Evolutionary conservation across 495 filamentous ascomycete genomes (phyloP).

Genomic region (Cairneyella variabilis): DNA sequence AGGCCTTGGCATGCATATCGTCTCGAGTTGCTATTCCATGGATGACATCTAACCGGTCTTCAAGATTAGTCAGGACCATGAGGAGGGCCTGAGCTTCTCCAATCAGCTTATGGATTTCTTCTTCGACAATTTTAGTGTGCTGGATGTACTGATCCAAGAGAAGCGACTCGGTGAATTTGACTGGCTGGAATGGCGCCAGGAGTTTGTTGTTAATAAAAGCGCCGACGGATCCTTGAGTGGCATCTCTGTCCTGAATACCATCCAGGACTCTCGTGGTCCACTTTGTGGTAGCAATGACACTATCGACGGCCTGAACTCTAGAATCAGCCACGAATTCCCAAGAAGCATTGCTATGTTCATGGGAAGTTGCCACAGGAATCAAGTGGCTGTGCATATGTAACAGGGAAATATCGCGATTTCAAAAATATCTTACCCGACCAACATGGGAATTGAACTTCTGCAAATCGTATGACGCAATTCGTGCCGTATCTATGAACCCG

Average conservation of each 20-base stretch:
- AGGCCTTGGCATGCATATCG: constrained; percentile 38
- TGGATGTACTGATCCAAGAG: constrained; percentile 60
- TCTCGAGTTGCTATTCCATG: constrained; percentile 55
- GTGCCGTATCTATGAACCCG: constrained; percentile 59
- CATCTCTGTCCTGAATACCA: constrained; percentile 36
- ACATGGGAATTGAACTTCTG: constrained; percentile 66
- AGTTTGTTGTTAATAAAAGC: constrained; percentile 38
- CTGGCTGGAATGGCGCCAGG: constrained; percentile 56
- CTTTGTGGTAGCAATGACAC: constrained; percentile 61
- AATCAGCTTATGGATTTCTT: constrained; percentile 59
- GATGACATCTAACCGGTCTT: constrained; percentile 60
- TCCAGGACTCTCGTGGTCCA: constrained; percentile 56
- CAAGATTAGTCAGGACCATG: constrained; percentile 52
- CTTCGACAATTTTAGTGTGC: constrained; percentile 60
- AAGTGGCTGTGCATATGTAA: not conserved
- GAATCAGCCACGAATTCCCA: no score
- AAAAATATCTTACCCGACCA: constrained; percentile 34
- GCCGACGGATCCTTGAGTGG: constrained; percentile 33
- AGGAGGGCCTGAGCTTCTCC: constrained; percentile 61
- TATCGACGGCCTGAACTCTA: constrained; percentile 57
- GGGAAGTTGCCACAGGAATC: no score
- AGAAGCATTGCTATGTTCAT: no score
- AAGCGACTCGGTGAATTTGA: constrained; percentile 45
- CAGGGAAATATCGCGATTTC: not conserved
- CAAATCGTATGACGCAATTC: constrained; percentile 52